Conservation (phyloP, 1,139 yeast species). For the Yamadazyma friedrichii region DNA sequence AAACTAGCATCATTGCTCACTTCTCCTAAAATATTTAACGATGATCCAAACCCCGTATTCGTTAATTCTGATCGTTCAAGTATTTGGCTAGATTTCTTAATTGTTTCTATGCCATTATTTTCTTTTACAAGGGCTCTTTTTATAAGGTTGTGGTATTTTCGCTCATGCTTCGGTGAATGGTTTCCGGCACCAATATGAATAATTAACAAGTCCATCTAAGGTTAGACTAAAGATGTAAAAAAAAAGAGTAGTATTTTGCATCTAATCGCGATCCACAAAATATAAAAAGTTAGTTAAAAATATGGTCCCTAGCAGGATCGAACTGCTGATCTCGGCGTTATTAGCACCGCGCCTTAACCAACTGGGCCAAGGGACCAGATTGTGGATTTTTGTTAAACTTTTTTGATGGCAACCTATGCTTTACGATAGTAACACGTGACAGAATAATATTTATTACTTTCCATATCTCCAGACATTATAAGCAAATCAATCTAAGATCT, state of each 20-base stretch:
- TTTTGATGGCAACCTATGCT: too few relatives aligned
- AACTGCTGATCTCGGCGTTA: slow-evolving; percentile 83
- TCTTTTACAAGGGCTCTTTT: slow-evolving; percentile 18
- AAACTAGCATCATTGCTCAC: slow-evolving; percentile 56
- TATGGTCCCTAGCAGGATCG: slow-evolving; percentile 85
- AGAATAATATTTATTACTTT: too few relatives aligned
- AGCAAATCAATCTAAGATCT: too few relatives aligned
- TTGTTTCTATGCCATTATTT: slow-evolving; percentile 1
- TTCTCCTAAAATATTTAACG: slow-evolving; percentile 42
- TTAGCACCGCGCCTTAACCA: slow-evolving; percentile 92
- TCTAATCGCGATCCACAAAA: too few relatives aligned
- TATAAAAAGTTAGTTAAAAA: too few relatives aligned
- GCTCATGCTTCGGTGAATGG: slow-evolving; percentile 21
- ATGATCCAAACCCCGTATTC: slow-evolving; percentile 59
- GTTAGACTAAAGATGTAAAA: background rate
- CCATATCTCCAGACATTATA: too few relatives aligned
- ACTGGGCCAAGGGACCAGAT: slow-evolving; percentile 80
- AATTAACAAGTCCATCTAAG: slow-evolving; percentile 13
- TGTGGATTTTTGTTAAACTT: too few relatives aligned
- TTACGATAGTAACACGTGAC: too few relatives aligned
- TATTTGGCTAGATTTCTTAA: slow-evolving; percentile 21
- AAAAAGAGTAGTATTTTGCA: background rate
- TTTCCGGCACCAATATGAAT: slow-evolving; percentile 45
- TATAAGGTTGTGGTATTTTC: slow-evolving; percentile 23
- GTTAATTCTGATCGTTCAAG: slow-evolving; percentile 48